phyloP scores from a whole-genome alignment of 129 eudicot species.

The Pittosporum tobira region DNA sequence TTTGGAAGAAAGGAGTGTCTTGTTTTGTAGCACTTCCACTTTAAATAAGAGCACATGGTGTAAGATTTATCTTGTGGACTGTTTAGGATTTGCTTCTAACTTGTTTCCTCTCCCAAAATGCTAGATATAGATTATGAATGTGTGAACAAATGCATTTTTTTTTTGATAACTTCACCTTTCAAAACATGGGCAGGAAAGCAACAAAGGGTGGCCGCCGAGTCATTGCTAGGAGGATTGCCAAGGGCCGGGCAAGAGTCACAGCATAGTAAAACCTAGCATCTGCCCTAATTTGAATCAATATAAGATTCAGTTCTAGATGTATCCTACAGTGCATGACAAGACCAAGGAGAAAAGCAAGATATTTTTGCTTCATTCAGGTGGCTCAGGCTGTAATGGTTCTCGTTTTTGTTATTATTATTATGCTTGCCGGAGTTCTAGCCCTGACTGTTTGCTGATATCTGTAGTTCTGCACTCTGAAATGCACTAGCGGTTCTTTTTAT shows the following conservation, averaged over 20 bases:
- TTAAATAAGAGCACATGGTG: background rate
- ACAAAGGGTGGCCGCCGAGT: conserved; percentile 90
- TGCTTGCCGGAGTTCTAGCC: too few species aligned
- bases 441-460: too few species aligned
- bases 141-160: background rate
- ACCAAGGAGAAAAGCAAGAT: too few species aligned
- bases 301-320: too few species aligned
- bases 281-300: conserved; percentile 4
- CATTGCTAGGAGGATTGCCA: conserved; percentile 80
- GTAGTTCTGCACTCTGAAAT: too few species aligned
- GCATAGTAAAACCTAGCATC: conserved; percentile 38
- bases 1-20: background rate
- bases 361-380: too few species aligned
- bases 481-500: too few species aligned
- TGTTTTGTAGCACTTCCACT: background rate
- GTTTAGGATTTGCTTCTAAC: background rate
- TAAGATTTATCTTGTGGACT: background rate
- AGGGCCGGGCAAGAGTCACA: conserved; percentile 81
- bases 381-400: too few species aligned
- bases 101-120: background rate
- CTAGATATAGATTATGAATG: background rate
- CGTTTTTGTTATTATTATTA: too few species aligned
- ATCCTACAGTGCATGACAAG: too few species aligned
- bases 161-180: background rate
- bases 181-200: conserved; percentile 57